phyloP scores from a whole-genome alignment of 2,329 filamentous ascomycete genomes.

The Graphium sp. region DNA sequence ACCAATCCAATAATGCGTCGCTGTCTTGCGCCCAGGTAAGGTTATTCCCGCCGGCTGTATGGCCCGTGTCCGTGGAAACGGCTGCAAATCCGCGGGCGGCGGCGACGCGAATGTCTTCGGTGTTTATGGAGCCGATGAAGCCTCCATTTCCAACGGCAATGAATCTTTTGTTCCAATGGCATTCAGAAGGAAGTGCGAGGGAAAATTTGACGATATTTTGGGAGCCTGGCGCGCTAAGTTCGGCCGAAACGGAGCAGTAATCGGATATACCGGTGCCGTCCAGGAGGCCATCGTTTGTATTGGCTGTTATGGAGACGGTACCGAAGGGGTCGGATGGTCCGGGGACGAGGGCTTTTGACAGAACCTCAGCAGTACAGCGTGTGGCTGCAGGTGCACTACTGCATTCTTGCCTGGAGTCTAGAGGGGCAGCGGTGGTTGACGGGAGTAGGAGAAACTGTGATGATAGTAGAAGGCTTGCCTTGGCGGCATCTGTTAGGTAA shows the following conservation, averaged over 20 bases:
- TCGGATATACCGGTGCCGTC: too few species aligned
- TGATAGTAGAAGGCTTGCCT: too few species aligned
- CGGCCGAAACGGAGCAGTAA: too few species aligned
- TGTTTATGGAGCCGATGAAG: constrained; percentile 15
- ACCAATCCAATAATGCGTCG: constrained; percentile 18
- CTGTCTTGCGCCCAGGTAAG: constrained; percentile 19
- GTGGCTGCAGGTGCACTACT: too few species aligned
- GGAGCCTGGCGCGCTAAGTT: too few species aligned
- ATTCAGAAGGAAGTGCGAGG: background rate
- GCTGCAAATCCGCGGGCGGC: constrained; percentile 20
- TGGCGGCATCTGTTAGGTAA: too few species aligned
- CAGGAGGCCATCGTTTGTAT: background rate
- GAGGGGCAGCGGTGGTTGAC: too few species aligned
- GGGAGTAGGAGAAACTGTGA: too few species aligned
- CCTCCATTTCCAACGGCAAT: background rate
- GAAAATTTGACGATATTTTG: background rate
- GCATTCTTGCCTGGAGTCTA: too few species aligned
- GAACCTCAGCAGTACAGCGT: too few species aligned
- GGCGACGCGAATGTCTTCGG: constrained; percentile 9
- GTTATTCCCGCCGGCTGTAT: constrained; percentile 15
- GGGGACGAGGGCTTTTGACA: too few species aligned
- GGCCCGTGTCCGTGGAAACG: constrained; percentile 24
- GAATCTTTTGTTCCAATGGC: constrained; percentile 1
- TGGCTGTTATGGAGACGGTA: constrained; percentile 2
- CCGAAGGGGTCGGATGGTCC: too few species aligned